A percentile compares a stretch with the other conserved stretches of the same genome.
Evolutionary conservation across 441 rosid species (phyloP).

Genomic region (Manihot esculenta): DNA sequence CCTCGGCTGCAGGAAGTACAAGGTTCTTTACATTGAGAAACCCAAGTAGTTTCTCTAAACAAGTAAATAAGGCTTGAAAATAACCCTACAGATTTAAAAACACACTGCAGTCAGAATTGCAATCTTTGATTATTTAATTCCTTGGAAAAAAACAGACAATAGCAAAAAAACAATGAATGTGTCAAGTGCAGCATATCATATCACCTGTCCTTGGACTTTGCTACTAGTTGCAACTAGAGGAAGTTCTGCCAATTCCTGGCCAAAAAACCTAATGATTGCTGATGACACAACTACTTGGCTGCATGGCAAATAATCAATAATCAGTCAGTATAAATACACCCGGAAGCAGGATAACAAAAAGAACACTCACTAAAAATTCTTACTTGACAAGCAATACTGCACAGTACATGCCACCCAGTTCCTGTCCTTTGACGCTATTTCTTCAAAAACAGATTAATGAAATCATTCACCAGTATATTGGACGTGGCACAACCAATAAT

Average conservation of each 20-base stretch:
- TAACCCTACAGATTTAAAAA: conserved; percentile 58
- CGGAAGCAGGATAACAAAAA: neutral
- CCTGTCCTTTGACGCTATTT: conserved; percentile 56
- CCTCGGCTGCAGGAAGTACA: conserved; percentile 87
- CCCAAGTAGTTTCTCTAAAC: conserved; percentile 72
- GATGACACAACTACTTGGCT: conserved; percentile 79
- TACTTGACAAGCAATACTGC: conserved; percentile 78
- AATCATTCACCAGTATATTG: neutral
- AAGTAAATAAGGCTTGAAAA: conserved; percentile 69
- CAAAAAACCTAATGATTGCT: conserved; percentile 76
- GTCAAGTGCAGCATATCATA: neutral
- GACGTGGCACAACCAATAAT: neutral
- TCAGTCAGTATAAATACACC: neutral
- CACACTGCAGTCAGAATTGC: neutral
- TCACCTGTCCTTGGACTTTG: conserved; percentile 73
- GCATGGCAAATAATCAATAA: conserved; percentile 26
- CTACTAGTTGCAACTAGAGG: conserved; percentile 83
- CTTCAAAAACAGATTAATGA: conserved; percentile 38
- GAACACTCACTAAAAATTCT: conserved; percentile 27
- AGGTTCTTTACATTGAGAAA: conserved; percentile 64
- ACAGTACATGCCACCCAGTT: conserved; percentile 81
- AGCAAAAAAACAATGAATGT: neutral
- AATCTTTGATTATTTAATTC: neutral
- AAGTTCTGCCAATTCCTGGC: conserved; percentile 83
- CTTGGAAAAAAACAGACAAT: neutral